These are phyloP conservation scores for Vachellia collinsii DNA, from an alignment of 306 rosid species.

Conservation along the genomic window DNA sequence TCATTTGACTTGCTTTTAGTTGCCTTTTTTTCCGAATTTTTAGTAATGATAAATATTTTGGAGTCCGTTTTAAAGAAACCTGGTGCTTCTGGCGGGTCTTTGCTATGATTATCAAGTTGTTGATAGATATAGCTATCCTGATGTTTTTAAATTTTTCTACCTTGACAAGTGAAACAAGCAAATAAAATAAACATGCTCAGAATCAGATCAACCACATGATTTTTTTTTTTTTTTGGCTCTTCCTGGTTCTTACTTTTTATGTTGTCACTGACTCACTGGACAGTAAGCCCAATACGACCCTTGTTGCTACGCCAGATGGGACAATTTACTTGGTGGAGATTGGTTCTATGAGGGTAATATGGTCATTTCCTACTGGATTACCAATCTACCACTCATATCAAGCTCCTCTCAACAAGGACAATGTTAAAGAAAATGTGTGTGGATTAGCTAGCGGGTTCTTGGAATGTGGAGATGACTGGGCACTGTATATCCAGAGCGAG, in stretches of 20 bases:
- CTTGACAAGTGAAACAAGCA: neutral
- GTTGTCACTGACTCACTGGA: neutral
- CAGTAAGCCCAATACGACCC: neutral
- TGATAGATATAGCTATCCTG: neutral
- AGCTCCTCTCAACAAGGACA: neutral
- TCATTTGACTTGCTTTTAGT: neutral
- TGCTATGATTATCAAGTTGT: neutral
- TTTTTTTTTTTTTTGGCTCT: neutral
- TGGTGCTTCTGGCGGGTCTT: neutral
- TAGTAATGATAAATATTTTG: neutral
- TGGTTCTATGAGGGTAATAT: neutral
- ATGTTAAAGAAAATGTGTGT: neutral
- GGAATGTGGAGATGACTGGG: constrained; percentile 11
- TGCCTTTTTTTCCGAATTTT: neutral
- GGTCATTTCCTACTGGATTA: neutral
- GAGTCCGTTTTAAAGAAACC: neutral
- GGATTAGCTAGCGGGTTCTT: neutral
- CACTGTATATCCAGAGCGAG: neutral
- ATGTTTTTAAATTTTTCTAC: neutral
- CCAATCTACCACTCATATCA: neutral
- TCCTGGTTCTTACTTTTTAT: neutral
- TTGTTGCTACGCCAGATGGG: neutral
- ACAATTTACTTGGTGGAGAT: neutral
- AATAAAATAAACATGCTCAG: neutral
- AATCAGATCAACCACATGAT: neutral